Evolutionary conservation across 2,329 filamentous ascomycete species (phyloP).

Genomic region (Zymoseptoria brevis): DNA sequence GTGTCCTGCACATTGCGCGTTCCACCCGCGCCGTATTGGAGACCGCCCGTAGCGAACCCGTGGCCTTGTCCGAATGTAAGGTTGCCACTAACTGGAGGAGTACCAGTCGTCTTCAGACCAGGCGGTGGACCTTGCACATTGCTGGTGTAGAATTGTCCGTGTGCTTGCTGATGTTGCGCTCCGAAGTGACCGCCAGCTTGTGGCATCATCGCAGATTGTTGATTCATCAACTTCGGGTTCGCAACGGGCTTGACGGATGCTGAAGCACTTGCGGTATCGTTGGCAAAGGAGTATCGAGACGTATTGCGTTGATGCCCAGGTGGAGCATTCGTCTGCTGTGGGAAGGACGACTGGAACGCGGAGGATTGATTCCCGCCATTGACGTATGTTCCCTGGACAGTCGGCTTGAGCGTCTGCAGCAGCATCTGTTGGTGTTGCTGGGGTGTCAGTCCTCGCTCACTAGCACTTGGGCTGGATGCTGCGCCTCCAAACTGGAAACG

Average conservation of each 20-base stretch:
- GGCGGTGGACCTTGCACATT: constrained; percentile 90
- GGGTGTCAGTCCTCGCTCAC: constrained; percentile 67
- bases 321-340: constrained; percentile 15
- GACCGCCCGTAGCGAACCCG: constrained; percentile 62
- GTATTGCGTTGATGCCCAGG: constrained; percentile 71
- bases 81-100: constrained; percentile 70
- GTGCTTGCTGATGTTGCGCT: constrained; percentile 48
- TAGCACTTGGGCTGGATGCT: constrained; percentile 45
- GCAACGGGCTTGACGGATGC: constrained; percentile 66
- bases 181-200: constrained; percentile 39
- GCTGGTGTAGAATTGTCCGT: constrained; percentile 68
- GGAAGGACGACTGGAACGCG: constrained; percentile 34
- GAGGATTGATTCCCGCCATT: constrained; percentile 40
- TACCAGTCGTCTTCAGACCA: constrained; percentile 88
- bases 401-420: constrained; percentile 50
- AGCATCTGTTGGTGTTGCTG: constrained; percentile 66
- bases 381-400: constrained; percentile 36
- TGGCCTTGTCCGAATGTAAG: constrained; percentile 88
- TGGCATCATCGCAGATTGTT: constrained; percentile 80
- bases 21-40: constrained; percentile 54
- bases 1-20: constrained; percentile 29
- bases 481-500: constrained; percentile 25
- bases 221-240: constrained; percentile 72
- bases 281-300: constrained; percentile 81
- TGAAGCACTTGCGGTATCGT: constrained; percentile 55